Conservation (phyloP, 2,329 filamentous ascomycete genomes). For the Cryoendolithus antarcticus region DNA sequence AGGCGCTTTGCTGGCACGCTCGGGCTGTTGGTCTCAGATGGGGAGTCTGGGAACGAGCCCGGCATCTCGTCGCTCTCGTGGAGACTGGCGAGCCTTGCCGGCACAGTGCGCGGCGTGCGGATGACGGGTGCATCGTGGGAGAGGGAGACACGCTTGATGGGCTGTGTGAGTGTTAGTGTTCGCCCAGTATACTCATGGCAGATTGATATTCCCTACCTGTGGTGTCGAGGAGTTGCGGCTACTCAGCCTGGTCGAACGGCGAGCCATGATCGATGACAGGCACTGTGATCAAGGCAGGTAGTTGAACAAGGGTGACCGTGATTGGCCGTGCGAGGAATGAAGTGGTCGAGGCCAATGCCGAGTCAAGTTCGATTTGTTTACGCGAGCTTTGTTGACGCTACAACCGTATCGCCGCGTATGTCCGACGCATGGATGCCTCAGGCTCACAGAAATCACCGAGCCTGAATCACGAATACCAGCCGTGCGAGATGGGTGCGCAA, state of each 20-base stretch:
- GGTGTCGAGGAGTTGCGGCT: slow-evolving; percentile 7
- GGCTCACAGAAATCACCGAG: no score
- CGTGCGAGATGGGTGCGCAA: no score
- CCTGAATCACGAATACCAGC: no score
- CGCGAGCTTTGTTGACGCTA: no score
- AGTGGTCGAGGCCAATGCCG: no score
- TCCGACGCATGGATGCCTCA: no score
- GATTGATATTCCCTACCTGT: slow-evolving; percentile 4
- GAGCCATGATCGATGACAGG: slow-evolving; percentile 2
- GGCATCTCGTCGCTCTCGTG: slow-evolving; percentile 33
- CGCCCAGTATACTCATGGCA: no score
- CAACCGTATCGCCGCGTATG: no score
- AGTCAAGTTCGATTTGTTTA: no score
- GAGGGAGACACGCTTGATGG: slow-evolving; percentile 23
- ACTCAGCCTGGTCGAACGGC: slow-evolving; percentile 5
- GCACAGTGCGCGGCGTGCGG: slow-evolving; percentile 21
- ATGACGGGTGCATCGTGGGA: slow-evolving; percentile 17
- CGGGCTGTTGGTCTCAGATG: slow-evolving; percentile 2
- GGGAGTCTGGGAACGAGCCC: slow-evolving; percentile 21
- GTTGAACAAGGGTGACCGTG: no score
- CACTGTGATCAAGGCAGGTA: no score
- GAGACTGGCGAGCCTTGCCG: slow-evolving; percentile 32
- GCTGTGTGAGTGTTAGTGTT: slow-evolving; percentile 3
- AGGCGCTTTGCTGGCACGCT: slow-evolving; percentile 10
- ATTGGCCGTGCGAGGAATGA: no score